Conservation (phyloP, 306 rosid genomes). For the Comarum palustre region DNA sequence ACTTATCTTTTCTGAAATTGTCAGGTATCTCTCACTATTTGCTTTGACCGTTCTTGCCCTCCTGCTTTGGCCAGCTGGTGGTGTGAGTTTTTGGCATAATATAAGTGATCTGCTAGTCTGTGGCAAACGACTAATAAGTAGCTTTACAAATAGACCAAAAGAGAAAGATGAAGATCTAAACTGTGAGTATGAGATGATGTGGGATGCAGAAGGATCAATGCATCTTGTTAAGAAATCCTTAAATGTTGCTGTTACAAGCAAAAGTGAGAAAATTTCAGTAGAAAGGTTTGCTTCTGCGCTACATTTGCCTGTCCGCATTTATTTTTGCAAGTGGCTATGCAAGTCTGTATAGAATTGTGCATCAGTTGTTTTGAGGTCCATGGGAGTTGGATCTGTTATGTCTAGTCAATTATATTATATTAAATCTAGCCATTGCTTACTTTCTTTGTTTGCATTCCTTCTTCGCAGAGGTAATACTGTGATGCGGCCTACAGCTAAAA, state of each 20-base stretch:
- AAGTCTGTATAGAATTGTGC: not conserved
- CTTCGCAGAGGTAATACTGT: conserved; percentile 63
- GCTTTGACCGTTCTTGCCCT: conserved; percentile 54
- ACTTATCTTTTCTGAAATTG: conserved; percentile 18
- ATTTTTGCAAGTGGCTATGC: not conserved
- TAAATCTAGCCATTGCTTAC: not conserved
- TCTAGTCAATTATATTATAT: not conserved
- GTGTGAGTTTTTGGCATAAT: conserved; percentile 50
- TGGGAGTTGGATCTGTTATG: not conserved
- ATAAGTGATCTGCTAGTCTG: conserved; percentile 30
- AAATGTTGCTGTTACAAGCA: conserved; percentile 33
- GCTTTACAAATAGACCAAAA: conserved; percentile 43
- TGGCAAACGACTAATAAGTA: conserved; percentile 39
- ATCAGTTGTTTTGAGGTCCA: not conserved
- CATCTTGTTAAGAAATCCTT: conserved; percentile 71
- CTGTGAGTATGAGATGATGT: conserved; percentile 73
- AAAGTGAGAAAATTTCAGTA: conserved; percentile 39
- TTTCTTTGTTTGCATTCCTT: conserved; percentile 7
- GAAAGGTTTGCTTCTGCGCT: conserved; percentile 54
- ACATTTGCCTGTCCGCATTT: not conserved
- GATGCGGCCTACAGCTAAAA: conserved; percentile 65
- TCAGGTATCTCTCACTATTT: conserved; percentile 64
- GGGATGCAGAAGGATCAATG: conserved; percentile 86
- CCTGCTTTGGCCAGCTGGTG: conserved; percentile 65
- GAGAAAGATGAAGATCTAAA: conserved; percentile 71